Conservation (phyloP, 305 asterid species). For the Lippia alba region DNA sequence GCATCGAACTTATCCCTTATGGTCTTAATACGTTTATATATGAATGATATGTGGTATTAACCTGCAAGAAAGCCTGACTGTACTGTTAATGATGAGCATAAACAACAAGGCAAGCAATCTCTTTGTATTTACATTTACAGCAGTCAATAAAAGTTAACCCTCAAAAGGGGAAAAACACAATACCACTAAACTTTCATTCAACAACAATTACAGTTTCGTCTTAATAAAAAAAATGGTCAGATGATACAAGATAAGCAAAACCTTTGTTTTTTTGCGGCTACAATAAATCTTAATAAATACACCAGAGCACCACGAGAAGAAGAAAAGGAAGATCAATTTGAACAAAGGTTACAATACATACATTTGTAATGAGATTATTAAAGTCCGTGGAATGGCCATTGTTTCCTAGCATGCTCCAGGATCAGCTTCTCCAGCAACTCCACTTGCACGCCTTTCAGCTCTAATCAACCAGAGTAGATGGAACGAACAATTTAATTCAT, state of each 20-base stretch:
- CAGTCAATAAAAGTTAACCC: constrained; percentile 20
- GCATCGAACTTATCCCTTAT: too few species aligned
- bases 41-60: too few species aligned
- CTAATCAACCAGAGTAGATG: constrained; percentile 36
- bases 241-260: constrained; percentile 20
- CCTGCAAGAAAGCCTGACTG: neutral
- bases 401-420: constrained; percentile 79
- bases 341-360: constrained; percentile 20
- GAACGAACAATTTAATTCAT: constrained; percentile 4
- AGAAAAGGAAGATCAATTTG: constrained; percentile 13
- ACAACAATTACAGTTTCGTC: constrained; percentile 42
- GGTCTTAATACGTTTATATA: too few species aligned
- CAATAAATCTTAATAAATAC: constrained; percentile 47
- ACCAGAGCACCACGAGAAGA: constrained; percentile 13
- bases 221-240: constrained; percentile 43
- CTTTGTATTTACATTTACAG: constrained; percentile 33
- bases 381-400: constrained; percentile 60
- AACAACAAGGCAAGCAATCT: constrained; percentile 1
- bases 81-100: neutral
- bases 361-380: constrained; percentile 31
- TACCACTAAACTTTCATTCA: constrained; percentile 41
- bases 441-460: constrained; percentile 60
- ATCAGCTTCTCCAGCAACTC: constrained; percentile 67
- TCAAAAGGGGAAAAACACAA: constrained; percentile 11
- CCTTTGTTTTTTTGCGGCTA: constrained; percentile 32